Evolutionary conservation across 176 grass and related monocot genomes (phyloP).

Genomic region (Pontederia paniculata): DNA sequence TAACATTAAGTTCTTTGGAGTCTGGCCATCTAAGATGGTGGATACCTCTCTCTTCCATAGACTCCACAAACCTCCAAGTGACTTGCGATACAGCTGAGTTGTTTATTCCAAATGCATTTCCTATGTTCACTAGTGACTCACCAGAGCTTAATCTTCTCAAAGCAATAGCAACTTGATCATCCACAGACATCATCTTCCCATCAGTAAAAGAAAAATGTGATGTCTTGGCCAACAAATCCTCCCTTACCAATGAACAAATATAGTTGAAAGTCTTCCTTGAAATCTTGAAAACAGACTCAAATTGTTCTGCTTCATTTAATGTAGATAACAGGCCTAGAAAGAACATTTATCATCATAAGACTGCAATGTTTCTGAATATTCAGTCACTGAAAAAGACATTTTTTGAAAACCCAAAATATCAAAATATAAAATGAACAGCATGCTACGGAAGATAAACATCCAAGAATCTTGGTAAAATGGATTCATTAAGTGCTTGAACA

Average conservation of each 20-base stretch:
- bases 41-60: constrained; percentile 46
- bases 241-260: constrained; percentile 39
- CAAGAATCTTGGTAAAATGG: too few relatives aligned
- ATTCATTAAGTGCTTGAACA: too few relatives aligned
- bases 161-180: constrained; percentile 54
- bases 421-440: too few relatives aligned
- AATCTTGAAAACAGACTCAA: constrained; percentile 51
- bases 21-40: constrained; percentile 44
- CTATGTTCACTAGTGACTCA: constrained; percentile 47
- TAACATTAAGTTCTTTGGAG: constrained; percentile 33
- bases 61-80: constrained; percentile 63
- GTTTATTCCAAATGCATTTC: constrained; percentile 43
- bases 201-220: constrained; percentile 45
- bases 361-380: too few relatives aligned
- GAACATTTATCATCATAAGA: too few relatives aligned
- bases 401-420: too few relatives aligned
- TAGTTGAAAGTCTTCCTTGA: constrained; percentile 56
- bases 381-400: too few relatives aligned
- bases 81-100: constrained; percentile 50
- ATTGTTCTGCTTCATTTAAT: constrained; percentile 24
- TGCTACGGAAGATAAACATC: too few relatives aligned
- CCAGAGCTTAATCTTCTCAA: constrained; percentile 61
- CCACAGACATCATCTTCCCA: constrained; percentile 36
- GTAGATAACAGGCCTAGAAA: constrained; percentile 35
- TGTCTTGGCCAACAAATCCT: constrained; percentile 57